Base-by-base conservation (phyloP, 2,329 filamentous ascomycete genomes). In the Aureobasidium melanogenum region DNA sequence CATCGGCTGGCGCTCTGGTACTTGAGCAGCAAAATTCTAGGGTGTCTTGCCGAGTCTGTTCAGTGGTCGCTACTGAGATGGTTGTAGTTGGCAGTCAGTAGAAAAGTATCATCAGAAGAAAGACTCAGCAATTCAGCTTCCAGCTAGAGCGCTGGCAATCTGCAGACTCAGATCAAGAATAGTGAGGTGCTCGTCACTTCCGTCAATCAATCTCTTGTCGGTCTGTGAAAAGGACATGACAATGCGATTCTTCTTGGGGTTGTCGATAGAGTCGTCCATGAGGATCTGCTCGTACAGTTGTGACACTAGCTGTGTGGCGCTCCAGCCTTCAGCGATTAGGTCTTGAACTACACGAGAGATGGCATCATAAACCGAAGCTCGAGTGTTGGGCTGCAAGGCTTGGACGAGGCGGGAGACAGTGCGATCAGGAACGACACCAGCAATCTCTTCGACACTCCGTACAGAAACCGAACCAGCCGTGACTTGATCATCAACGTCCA, bases 251-350 rank as follows among this genome's bases (percentile, higher is more conserved):
- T 99, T 99, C 70, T 96, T 89, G 14, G 84, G 75, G 69, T 97
- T 91, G 0, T 85, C 84, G 26, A 97, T 87, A 8, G 86, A 82
- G 69, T 96, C 91, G 70, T 84, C 89, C 22, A 73, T 62, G 30
- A 96, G 83, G 39, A 97, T 77, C 28, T 83, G 80, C 74, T 94
- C 88, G 70, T 97, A 97, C 44, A 96, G 78, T 81, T 96, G 91
- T 19, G 83, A 79, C 39, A 97, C 82, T 28, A 97, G 84, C 75
- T 97, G 94, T 7, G 87, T 86, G 26, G 93, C 94, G 72, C 92
- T 97, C 93, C 94, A 99, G 9, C 94, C 94, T 76, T 97, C 94
- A 0, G 93, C 93, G 50, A 97, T 87, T 79, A 99, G 86, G 66
- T 96, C 88, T 68, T 92, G 89, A 5, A 97, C 88, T 6, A 90